phyloP scores from a whole-genome alignment of 192 early-diverging fungal genomes.

The Backusella mclennaniae region DNA sequence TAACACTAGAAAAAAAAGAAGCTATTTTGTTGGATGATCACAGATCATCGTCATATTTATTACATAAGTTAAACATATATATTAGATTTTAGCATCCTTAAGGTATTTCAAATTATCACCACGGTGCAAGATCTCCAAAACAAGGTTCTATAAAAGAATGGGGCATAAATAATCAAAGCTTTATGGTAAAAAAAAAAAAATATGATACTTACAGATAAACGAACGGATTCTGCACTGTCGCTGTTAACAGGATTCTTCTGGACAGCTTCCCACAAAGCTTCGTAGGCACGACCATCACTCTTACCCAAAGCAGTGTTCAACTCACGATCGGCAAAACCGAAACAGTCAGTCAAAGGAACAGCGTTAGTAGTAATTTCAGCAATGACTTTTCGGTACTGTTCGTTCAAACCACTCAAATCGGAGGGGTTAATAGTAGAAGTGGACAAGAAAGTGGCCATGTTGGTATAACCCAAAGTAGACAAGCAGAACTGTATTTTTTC shows the following conservation, averaged over 20 bases:
- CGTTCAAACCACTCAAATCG: slow-evolving; percentile 27
- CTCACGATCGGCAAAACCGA: slow-evolving; percentile 62
- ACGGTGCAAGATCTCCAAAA: slow-evolving; percentile 20
- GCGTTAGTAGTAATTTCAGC: slow-evolving; percentile 60
- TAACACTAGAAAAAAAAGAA: neutral
- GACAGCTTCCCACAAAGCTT: slow-evolving; percentile 50
- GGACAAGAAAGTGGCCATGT: slow-evolving; percentile 44
- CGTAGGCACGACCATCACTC: slow-evolving; percentile 71
- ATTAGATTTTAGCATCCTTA: slow-evolving; percentile 12
- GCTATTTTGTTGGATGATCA: neutral
- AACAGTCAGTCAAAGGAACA: slow-evolving; percentile 73
- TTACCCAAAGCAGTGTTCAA: slow-evolving; percentile 70
- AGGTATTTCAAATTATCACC: slow-evolving; percentile 7
- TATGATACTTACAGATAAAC: slow-evolving; percentile 19
- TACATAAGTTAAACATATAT: slow-evolving; percentile 3
- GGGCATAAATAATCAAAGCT: neutral
- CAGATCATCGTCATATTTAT: neutral
- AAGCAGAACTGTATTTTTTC: slow-evolving; percentile 42
- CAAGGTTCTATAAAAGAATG: slow-evolving; percentile 12
- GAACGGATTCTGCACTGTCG: slow-evolving; percentile 10
- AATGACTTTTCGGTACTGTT: slow-evolving; percentile 33
- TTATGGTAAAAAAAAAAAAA: neutral
- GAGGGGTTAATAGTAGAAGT: slow-evolving; percentile 45
- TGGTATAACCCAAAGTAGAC: slow-evolving; percentile 46
- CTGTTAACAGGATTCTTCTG: slow-evolving; percentile 33